Conservation (phyloP, 1,139 yeast genomes). For the Yamadazyma trypodendri region DNA sequence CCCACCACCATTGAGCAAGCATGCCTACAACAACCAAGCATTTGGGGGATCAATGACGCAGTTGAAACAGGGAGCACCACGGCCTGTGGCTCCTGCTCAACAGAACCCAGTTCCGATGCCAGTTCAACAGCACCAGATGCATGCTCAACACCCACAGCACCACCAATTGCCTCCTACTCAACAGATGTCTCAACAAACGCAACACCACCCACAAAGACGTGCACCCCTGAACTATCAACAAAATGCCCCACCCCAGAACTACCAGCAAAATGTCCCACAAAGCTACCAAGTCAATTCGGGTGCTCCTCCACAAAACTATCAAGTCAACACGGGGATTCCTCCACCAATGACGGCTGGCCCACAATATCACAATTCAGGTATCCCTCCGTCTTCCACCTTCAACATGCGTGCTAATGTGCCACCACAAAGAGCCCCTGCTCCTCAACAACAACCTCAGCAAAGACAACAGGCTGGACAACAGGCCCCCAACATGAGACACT, state of each 20-base stretch:
- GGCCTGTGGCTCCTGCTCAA: background rate
- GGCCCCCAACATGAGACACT: conserved; percentile 12
- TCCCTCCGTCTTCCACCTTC: conserved; percentile 12
- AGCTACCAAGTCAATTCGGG: no score
- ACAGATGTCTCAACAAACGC: conserved; percentile 8
- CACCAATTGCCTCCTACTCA: background rate
- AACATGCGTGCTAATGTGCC: background rate
- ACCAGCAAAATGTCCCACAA: no score
- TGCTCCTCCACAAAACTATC: conserved; percentile 10
- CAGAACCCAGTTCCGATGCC: conserved; percentile 3
- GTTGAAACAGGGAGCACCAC: background rate
- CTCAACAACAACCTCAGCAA: conserved; percentile 5
- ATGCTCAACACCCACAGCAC: conserved; percentile 1
- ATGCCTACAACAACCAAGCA: conserved; percentile 3
- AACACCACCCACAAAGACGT: conserved; percentile 10
- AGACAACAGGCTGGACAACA: conserved; percentile 3
- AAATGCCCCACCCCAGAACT: no score
- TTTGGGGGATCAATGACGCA: background rate
- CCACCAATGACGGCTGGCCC: no score
- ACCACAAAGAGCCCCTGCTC: conserved; percentile 3
- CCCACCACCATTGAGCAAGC: conserved; percentile 2
- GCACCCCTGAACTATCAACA: no score
- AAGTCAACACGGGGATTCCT: conserved; percentile 10
- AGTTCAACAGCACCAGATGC: no score
- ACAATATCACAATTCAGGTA: conserved; percentile 12